phyloP scores from a whole-genome alignment of 2,329 filamentous ascomycete genomes.

The Amphichorda felina region DNA sequence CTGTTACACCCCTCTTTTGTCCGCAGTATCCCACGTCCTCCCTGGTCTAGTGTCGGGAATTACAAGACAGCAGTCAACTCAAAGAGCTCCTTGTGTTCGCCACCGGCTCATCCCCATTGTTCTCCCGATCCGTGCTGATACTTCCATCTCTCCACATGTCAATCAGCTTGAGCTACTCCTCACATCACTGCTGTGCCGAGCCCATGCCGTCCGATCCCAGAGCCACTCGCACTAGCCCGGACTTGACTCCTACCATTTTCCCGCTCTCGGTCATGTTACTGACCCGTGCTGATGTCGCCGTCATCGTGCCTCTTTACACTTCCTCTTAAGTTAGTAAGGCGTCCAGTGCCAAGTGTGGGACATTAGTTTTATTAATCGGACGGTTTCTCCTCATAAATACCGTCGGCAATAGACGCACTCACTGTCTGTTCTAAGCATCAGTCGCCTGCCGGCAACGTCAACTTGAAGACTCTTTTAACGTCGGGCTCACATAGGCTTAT shows the following conservation, averaged over 20 bases:
- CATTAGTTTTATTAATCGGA: too few relatives aligned
- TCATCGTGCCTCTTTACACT: too few relatives aligned
- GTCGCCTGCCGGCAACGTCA: too few relatives aligned
- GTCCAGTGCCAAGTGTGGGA: too few relatives aligned
- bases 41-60: too few relatives aligned
- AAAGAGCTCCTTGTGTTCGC: not conserved
- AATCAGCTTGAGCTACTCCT: conserved; percentile 9
- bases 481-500: not conserved
- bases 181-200: conserved; percentile 10
- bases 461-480: not conserved
- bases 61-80: not conserved
- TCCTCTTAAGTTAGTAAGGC: too few relatives aligned
- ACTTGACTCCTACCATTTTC: conserved; percentile 10
- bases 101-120: not conserved
- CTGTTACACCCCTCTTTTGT: too few relatives aligned
- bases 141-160: conserved; percentile 13
- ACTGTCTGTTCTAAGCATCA: too few relatives aligned
- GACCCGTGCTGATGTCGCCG: conserved; percentile 10
- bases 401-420: too few relatives aligned
- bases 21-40: too few relatives aligned
- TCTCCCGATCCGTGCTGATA: conserved; percentile 10
- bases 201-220: conserved; percentile 17
- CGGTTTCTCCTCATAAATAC: too few relatives aligned
- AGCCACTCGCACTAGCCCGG: conserved; percentile 14
- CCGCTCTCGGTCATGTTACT: conserved; percentile 15